Percentiles rank a stretch among this genome's conserved stretches.
phyloP scores from a whole-genome alignment of 192 early-diverging fungal genomes.

The Kickxella alabastrina region DNA sequence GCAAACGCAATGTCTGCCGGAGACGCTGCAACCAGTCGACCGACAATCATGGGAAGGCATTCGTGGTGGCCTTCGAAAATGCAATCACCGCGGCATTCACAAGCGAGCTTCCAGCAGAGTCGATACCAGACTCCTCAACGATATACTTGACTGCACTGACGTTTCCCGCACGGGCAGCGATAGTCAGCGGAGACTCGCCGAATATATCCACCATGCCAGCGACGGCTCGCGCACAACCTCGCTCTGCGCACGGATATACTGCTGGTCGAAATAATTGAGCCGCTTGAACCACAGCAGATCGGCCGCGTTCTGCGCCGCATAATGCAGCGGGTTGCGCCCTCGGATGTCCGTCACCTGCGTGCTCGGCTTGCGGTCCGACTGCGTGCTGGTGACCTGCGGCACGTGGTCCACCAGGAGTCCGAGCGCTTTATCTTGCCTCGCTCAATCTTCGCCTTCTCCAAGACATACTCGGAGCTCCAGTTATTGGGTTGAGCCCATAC shows the following conservation, averaged over 20 bases:
- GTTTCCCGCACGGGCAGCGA: conserved; percentile 36
- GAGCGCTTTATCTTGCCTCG: conserved; percentile 9
- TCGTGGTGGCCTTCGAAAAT: conserved; percentile 10
- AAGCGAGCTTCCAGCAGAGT: conserved; percentile 18
- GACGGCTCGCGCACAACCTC: conserved; percentile 11
- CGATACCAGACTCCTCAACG: conserved; percentile 32
- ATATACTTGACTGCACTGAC: conserved; percentile 32
- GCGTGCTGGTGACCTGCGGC: conserved; percentile 14
- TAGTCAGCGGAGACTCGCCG: conserved; percentile 44
- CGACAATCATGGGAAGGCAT: conserved; percentile 12
- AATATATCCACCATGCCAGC: conserved; percentile 23
- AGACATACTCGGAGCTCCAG: conserved; percentile 41
- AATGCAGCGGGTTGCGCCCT: conserved; percentile 43
- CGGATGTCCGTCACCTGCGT: conserved; percentile 20
- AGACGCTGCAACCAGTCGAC: conserved; percentile 11
- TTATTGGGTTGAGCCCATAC: conserved; percentile 16
- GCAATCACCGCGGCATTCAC: conserved; percentile 27
- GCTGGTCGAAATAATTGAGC: conserved; percentile 24
- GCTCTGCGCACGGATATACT: conserved; percentile 18
- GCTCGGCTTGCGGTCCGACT: conserved; percentile 13
- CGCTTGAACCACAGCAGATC: conserved; percentile 40
- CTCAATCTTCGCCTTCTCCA: conserved; percentile 33
- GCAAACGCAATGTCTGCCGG: conserved; percentile 27
- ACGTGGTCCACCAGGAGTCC: conserved; percentile 43
- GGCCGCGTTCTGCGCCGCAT: conserved; percentile 25